A percentile compares a stretch with the other conserved stretches of the same genome.
These are phyloP conservation scores for Tuber magnatum DNA, from an alignment of 495 filamentous ascomycete species.

Conservation along the genomic window DNA sequence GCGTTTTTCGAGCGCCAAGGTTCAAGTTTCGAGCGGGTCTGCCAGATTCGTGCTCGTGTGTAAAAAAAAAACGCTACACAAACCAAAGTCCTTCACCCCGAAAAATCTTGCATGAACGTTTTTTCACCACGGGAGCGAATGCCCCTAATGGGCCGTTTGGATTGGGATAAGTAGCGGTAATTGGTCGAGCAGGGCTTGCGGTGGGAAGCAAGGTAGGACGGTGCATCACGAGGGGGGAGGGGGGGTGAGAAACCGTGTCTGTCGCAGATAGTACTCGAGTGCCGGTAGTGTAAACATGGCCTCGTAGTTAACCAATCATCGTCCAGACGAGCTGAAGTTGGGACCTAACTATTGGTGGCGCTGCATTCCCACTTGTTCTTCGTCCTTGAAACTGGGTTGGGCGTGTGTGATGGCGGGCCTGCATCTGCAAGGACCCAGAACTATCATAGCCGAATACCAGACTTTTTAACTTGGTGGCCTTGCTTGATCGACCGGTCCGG, in stretches of 20 bases:
- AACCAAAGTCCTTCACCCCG: no score
- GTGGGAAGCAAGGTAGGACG: background rate
- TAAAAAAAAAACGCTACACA: no score
- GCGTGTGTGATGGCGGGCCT: background rate
- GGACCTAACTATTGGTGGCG: background rate
- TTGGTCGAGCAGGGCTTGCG: background rate
- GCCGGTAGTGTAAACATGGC: background rate
- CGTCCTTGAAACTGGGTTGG: background rate
- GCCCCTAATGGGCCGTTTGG: background rate
- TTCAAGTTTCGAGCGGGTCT: no score
- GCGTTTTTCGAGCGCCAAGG: no score
- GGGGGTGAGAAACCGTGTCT: background rate
- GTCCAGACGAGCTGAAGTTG: background rate
- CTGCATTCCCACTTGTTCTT: background rate
- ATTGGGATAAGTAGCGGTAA: background rate
- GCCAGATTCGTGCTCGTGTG: no score
- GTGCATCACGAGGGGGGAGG: background rate
- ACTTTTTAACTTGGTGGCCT: background rate
- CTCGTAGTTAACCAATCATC: background rate
- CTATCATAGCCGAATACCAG: background rate
- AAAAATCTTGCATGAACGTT: no score
- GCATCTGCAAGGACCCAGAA: background rate
- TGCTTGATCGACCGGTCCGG: background rate
- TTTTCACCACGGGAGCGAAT: no score
- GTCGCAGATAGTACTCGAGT: background rate